phyloP scores from a whole-genome alignment of 164 flowering plant species.

The Amborella trichopoda region DNA sequence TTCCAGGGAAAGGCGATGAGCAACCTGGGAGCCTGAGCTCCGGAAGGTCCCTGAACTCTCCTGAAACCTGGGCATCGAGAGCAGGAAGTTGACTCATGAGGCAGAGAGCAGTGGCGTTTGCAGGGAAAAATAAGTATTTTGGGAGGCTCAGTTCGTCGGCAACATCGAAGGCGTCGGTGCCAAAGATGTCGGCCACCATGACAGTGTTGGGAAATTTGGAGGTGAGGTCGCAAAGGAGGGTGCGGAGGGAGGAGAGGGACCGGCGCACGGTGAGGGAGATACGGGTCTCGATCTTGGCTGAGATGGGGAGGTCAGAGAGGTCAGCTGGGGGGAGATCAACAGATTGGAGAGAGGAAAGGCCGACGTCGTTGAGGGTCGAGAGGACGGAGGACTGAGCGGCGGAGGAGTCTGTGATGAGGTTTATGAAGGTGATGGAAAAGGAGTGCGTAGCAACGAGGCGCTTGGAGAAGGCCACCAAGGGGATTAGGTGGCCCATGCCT shows the following conservation, averaged over 20 bases:
- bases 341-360: too few relatives aligned
- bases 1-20: conserved; percentile 13
- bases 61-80: conserved; percentile 12
- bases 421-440: conserved; percentile 20
- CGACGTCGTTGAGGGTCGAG: conserved; percentile 8
- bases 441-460: conserved; percentile 13
- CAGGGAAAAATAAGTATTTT: conserved; percentile 26
- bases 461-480: conserved; percentile 28
- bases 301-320: too few relatives aligned
- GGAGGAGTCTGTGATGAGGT: too few relatives aligned
- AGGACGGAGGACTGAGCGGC: conserved; percentile 6
- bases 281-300: too few relatives aligned
- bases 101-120: conserved; percentile 20
- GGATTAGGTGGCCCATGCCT: conserved; percentile 43
- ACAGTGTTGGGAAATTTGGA: conserved; percentile 13
- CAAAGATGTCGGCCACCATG: conserved; percentile 30
- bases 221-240: neutral
- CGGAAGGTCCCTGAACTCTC: conserved; percentile 19
- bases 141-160: conserved; percentile 21
- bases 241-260: neutral
- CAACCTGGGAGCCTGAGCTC: conserved; percentile 26
- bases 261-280: conserved; percentile 6
- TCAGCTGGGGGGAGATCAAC: too few relatives aligned
- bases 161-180: conserved; percentile 22
- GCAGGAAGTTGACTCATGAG: conserved; percentile 16